These are phyloP conservation scores for Backusella australiensis DNA, from an alignment of 192 early-diverging fungal genomes.

Conservation along the genomic window DNA sequence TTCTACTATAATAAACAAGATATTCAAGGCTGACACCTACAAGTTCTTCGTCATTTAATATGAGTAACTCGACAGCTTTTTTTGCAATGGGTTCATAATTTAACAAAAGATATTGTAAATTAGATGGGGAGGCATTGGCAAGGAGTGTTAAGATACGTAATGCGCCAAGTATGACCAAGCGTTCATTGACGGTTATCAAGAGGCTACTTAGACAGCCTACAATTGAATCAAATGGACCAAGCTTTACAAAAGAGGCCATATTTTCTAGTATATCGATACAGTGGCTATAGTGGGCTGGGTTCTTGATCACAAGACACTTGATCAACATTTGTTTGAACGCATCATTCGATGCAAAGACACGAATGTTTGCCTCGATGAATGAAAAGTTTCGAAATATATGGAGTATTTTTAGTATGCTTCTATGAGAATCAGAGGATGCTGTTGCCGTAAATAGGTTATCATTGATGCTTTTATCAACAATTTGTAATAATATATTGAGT, in stretches of 20 bases:
- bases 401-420: slow-evolving; percentile 24
- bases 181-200: slow-evolving; percentile 52
- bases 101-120: slow-evolving; percentile 24
- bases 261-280: slow-evolving; percentile 73
- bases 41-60: slow-evolving; percentile 54
- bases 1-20: slow-evolving; percentile 60
- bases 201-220: slow-evolving; percentile 56
- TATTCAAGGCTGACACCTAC: slow-evolving; percentile 66
- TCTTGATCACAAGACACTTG: slow-evolving; percentile 59
- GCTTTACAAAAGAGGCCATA: slow-evolving; percentile 49
- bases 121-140: slow-evolving; percentile 42
- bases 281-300: slow-evolving; percentile 46
- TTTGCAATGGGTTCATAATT: slow-evolving; percentile 44
- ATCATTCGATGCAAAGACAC: slow-evolving; percentile 43
- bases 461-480: slow-evolving; percentile 55
- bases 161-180: slow-evolving; percentile 55
- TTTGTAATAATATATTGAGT: slow-evolving; percentile 23
- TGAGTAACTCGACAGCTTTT: slow-evolving; percentile 49
- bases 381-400: slow-evolving; percentile 78
- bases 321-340: slow-evolving; percentile 55
- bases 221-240: slow-evolving; percentile 62
- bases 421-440: neutral
- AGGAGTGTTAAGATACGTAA: slow-evolving; percentile 59
- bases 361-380: slow-evolving; percentile 60
- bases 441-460: neutral